Evolutionary conservation across 306 rosid genomes (phyloP), one percentile per base, ranked within the genome.

Genomic region (Gillenia trifoliata): DNA sequence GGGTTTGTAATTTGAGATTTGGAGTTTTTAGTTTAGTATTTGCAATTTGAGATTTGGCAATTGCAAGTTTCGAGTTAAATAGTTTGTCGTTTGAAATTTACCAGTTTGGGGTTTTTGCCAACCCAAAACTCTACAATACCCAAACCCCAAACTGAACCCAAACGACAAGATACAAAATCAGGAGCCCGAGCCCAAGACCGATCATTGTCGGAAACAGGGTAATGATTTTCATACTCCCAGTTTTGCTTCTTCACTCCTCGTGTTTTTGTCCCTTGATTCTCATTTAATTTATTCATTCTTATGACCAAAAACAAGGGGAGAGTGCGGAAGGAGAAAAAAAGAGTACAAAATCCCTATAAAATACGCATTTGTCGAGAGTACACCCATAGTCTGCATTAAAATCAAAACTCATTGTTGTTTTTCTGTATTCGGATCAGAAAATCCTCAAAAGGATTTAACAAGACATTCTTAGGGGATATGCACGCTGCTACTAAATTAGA

Each of bases 401-500:
- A 61, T 17, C 9, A 13, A 28, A 31, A 33, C 43, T 33, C 68
- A 45, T 45, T 19, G 20, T 49, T 8, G 13, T 22, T 54, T 45
- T 11, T n/a, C 28, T 29, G 13, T 7, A 68, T 59, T 40, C 31
- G 11, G n/a, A 15, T 66, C n/a, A 40, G 28, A 38, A 36, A 29
- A 65, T 55, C 57, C 65, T 36, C 20, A 33, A 5, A 38, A 40
- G 17, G 26, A 60, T 60, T 60, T 0, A n/a, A 29, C 43, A 75
- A 4, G 33, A 66, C 16, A 54, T 17, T 67, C 6, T 2, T 29
- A 34, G 12, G 56, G 31, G 4, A 5, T 12, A 20, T 1, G 10
- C 22, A 38, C 22, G 41, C 41, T 57, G 20, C n/a, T n/a, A 68
- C 82, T 19, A 55, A 41, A 78, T 45, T 45, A 70, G 54, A 20